phyloP scores from a whole-genome alignment of 2,329 filamentous ascomycete genomes.

The Pestalotiopsis sp. region DNA sequence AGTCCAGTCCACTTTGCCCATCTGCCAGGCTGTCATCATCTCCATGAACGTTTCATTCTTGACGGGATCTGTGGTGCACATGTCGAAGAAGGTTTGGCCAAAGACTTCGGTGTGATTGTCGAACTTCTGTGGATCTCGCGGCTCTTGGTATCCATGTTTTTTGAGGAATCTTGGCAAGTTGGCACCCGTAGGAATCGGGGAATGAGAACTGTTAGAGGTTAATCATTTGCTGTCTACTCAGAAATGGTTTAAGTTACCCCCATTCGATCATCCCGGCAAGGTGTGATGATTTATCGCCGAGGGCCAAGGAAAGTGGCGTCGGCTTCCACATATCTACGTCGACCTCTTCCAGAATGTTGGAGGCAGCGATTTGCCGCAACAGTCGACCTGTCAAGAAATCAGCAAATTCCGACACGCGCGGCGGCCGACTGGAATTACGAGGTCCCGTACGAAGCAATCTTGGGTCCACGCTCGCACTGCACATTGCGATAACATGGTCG shows the following conservation, averaged over 20 bases:
- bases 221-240: not conserved
- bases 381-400: conserved; percentile 22
- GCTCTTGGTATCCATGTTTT: conserved; percentile 26
- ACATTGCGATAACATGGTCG: conserved; percentile 19
- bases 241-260: conserved; percentile 2
- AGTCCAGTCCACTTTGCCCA: conserved; percentile 26
- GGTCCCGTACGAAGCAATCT: conserved; percentile 24
- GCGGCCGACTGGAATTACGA: not conserved
- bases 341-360: conserved; percentile 25
- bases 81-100: conserved; percentile 26
- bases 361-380: conserved; percentile 25
- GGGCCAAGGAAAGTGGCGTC: conserved; percentile 26
- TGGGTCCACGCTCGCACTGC: conserved; percentile 19
- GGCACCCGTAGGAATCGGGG: conserved; percentile 16
- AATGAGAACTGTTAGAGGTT: conserved; percentile 7
- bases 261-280: conserved; percentile 25
- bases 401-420: not conserved
- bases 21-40: conserved; percentile 24
- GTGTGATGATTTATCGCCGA: conserved; percentile 26
- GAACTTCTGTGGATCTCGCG: conserved; percentile 19
- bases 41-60: conserved; percentile 26
- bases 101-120: conserved; percentile 22
- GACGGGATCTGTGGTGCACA: conserved; percentile 18
- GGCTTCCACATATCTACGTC: conserved; percentile 27
- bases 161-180: conserved; percentile 24